Evolutionary conservation across 441 rosid genomes (phyloP).

Genomic region (Capsella rubella): DNA sequence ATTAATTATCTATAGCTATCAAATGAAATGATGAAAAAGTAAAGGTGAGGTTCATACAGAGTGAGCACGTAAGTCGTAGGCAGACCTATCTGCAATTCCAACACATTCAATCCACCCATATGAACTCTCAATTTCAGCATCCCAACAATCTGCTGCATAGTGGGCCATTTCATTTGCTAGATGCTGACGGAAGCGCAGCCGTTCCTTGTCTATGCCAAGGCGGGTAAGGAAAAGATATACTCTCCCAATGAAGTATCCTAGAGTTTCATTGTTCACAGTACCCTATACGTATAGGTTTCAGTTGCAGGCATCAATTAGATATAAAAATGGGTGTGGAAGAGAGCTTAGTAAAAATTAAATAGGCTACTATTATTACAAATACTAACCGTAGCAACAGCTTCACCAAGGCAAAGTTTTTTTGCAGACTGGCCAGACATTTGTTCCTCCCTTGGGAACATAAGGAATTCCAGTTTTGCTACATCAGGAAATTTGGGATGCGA

Average conservation of each 20-base stretch:
- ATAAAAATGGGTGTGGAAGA: not conserved
- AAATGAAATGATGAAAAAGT: conserved; percentile 1
- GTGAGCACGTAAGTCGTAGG: conserved; percentile 59
- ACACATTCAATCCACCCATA: conserved; percentile 74
- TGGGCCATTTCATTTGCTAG: conserved; percentile 75
- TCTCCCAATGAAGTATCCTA: conserved; percentile 67
- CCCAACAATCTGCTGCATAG: conserved; percentile 76
- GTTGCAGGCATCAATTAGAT: conserved; percentile 19
- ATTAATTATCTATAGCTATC: not conserved
- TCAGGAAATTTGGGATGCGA: conserved; percentile 57
- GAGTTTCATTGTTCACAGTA: conserved; percentile 61
- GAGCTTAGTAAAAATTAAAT: not conserved
- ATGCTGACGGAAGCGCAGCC: conserved; percentile 64
- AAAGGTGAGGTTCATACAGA: conserved; percentile 43
- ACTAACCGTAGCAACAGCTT: conserved; percentile 58
- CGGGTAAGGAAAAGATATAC: conserved; percentile 59
- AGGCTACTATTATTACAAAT: not conserved
- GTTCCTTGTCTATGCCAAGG: conserved; percentile 59
- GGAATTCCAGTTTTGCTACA: conserved; percentile 52
- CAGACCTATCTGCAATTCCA: conserved; percentile 71
- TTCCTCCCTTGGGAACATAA: conserved; percentile 63
- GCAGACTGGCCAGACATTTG: conserved; percentile 65
- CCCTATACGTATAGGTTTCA: conserved; percentile 43
- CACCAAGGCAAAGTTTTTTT: conserved; percentile 46
- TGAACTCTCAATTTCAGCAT: conserved; percentile 69